These are phyloP conservation scores for Aspergillus aculeatinus DNA, from an alignment of 2,329 filamentous ascomycete species.

Conservation along the genomic window DNA sequence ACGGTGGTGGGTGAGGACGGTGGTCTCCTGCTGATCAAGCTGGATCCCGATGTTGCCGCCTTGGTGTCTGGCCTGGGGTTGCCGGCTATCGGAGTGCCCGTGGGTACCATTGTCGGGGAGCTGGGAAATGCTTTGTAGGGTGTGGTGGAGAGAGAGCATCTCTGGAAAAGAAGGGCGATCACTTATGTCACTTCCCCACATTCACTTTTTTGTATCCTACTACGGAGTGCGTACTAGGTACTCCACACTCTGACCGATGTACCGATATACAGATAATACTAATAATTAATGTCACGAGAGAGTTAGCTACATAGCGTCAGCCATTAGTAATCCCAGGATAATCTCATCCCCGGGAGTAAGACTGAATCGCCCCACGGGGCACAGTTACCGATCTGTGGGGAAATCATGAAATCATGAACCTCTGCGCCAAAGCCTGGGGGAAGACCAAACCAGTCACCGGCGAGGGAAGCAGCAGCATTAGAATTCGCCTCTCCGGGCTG, in stretches of 20 bases:
- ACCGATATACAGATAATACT: neutral
- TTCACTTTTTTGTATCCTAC: neutral
- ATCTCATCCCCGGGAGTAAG: constrained; percentile 2
- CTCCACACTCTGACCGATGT: neutral
- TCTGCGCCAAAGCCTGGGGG: neutral
- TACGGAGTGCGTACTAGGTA: too few species aligned
- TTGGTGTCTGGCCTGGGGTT: constrained; percentile 9
- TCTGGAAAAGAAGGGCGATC: too few species aligned
- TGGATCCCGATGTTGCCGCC: constrained; percentile 22
- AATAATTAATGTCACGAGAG: neutral
- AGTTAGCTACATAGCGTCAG: too few species aligned
- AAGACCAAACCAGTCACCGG: neutral
- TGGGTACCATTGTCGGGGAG: constrained; percentile 2
- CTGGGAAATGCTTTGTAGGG: constrained; percentile 8
- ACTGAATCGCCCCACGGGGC: constrained; percentile 14
- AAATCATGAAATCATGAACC: constrained; percentile 3
- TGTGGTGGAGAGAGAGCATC: neutral
- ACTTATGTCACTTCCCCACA: neutral
- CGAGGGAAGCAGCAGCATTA: neutral
- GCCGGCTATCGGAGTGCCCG: neutral
- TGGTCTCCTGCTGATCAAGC: constrained; percentile 22
- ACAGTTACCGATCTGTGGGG: constrained; percentile 11
- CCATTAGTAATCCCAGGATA: neutral
- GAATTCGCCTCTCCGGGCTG: neutral
- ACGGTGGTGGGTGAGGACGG: constrained; percentile 26